Conservation (phyloP, 306 rosid genomes). For the Malus domestica region ASM211411v1 NC_041802.1:23544001-23544500, state of each 20-base stretch:
- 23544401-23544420: slow-evolving; percentile 33
- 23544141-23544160: slow-evolving; percentile 26
- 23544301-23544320: slow-evolving; percentile 18
- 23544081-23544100: too few relatives aligned
- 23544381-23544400: slow-evolving; percentile 31
- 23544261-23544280: slow-evolving; percentile 19
- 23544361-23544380: neutral
- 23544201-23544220: slow-evolving; percentile 17
- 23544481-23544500: neutral
- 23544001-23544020: too few relatives aligned
- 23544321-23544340: neutral
- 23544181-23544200: slow-evolving; percentile 26
- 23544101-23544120: too few relatives aligned
- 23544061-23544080: too few relatives aligned
- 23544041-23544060: too few relatives aligned
- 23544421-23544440: slow-evolving; percentile 22
- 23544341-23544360: neutral
- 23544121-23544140: too few relatives aligned
- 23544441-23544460: slow-evolving; percentile 31
- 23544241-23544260: slow-evolving; percentile 31
- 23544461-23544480: neutral
- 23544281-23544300: slow-evolving; percentile 22
- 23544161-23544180: slow-evolving; percentile 30
- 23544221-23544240: slow-evolving; percentile 32
- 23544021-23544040: too few relatives aligned